Evolutionary conservation across 306 rosid genomes (phyloP).

Genomic region (Lathyrus tuberosus): DNA sequence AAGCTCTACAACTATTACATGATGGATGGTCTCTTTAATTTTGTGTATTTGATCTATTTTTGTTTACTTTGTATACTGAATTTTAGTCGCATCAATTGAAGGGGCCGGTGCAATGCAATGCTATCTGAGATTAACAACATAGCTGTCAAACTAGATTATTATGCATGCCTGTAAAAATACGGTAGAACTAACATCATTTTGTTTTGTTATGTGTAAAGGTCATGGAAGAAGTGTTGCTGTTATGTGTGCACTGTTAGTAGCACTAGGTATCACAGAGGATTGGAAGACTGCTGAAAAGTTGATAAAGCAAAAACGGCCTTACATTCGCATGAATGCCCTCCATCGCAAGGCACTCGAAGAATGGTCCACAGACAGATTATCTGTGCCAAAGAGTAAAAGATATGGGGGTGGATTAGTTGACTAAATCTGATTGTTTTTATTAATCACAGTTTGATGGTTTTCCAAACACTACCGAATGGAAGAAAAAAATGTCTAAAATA

Average conservation of each 20-base stretch:
- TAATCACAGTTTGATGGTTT: background rate
- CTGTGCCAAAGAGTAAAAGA: slow-evolving; percentile 46
- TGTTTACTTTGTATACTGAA: too few relatives aligned
- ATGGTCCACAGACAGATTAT: slow-evolving; percentile 78
- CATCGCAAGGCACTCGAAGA: slow-evolving; percentile 80
- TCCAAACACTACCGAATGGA: background rate
- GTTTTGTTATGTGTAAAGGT: slow-evolving; percentile 47
- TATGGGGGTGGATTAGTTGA: slow-evolving; percentile 22
- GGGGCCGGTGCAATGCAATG: too few relatives aligned
- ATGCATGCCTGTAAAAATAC: slow-evolving; percentile 23
- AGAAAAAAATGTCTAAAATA: slow-evolving; percentile 12
- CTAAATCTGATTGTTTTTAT: slow-evolving; percentile 37
- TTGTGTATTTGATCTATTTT: too few relatives aligned
- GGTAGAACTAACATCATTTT: slow-evolving; percentile 12
- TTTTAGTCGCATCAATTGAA: too few relatives aligned
- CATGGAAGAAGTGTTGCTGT: slow-evolving; percentile 98
- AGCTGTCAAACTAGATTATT: slow-evolving; percentile 7
- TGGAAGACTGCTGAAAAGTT: slow-evolving; percentile 91
- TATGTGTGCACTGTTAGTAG: slow-evolving; percentile 87
- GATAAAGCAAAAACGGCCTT: slow-evolving; percentile 70
- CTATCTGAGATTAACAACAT: too few relatives aligned
- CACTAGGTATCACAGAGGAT: slow-evolving; percentile 76
- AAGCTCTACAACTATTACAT: too few relatives aligned
- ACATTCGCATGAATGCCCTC: slow-evolving; percentile 74
- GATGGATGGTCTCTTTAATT: too few relatives aligned